These are phyloP conservation scores for Acrodontium crateriforme DNA, from an alignment of 2,329 filamentous ascomycete species.

Conservation along the genomic window DNA sequence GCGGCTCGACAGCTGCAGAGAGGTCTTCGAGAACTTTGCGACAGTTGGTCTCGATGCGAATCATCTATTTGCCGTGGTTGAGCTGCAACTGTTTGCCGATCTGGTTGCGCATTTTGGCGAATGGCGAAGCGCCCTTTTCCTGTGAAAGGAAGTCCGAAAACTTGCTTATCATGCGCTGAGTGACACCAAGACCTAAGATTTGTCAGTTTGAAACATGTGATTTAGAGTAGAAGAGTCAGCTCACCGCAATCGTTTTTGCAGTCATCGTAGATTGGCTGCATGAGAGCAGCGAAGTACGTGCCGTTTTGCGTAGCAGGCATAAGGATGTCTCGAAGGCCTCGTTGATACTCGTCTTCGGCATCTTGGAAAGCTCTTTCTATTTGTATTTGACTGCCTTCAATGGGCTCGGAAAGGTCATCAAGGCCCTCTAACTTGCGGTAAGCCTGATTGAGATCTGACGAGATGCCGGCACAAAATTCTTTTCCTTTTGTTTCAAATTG, in stretches of 20 bases:
- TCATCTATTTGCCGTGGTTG: no score
- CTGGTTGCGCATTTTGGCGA: no score
- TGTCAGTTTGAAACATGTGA: neutral
- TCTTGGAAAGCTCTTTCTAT: conserved; percentile 1
- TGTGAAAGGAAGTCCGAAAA: no score
- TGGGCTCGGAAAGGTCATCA: no score
- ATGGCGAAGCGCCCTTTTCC: no score
- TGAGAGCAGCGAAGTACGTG: conserved; percentile 8
- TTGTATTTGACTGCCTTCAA: neutral
- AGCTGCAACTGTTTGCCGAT: no score
- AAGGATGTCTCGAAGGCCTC: conserved; percentile 3
- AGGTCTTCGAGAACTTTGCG: no score
- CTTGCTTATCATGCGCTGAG: conserved; percentile 3
- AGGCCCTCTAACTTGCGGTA: neutral
- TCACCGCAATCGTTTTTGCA: conserved; percentile 7
- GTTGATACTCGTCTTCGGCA: conserved; percentile 1
- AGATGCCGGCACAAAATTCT: no score
- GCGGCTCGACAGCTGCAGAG: no score
- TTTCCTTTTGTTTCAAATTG: no score
- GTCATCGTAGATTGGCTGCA: conserved; percentile 9
- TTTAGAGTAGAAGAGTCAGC: conserved; percentile 1
- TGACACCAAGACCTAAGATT: neutral
- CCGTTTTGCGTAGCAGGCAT: conserved; percentile 9
- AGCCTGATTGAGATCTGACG: no score
- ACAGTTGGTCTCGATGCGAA: no score